Percentiles rank a stretch among this genome's conserved stretches.
phyloP scores from a whole-genome alignment of 2,329 filamentous ascomycete species.

The Clarireedia sp. region DNA sequence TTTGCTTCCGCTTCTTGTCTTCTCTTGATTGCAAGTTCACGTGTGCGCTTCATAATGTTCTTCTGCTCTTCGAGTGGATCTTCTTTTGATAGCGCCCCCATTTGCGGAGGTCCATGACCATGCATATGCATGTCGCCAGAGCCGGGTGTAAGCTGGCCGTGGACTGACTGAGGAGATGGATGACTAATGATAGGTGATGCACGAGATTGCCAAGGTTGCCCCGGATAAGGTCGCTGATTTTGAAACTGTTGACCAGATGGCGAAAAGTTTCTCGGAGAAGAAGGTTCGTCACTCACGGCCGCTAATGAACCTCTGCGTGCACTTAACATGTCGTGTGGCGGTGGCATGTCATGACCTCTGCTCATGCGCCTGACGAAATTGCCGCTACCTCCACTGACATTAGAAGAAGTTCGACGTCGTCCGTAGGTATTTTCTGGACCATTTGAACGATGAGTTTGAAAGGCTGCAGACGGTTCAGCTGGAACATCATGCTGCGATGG shows the following conservation, averaged over 20 bases:
- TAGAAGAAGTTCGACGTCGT: constrained; percentile 79
- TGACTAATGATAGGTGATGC: constrained; percentile 31
- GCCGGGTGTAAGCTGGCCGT: constrained; percentile 28
- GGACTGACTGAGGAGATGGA: constrained; percentile 26
- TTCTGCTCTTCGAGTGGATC: constrained; percentile 56
- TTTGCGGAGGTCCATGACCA: constrained; percentile 13
- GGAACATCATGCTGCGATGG: constrained; percentile 55
- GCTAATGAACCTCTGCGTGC: constrained; percentile 42
- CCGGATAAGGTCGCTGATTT: constrained; percentile 22
- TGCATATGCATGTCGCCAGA: constrained; percentile 29
- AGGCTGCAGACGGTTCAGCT: constrained; percentile 77
- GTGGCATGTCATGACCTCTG: constrained; percentile 27
- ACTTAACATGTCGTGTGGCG: constrained; percentile 32
- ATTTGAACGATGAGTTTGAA: constrained; percentile 67
- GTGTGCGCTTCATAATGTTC: constrained; percentile 65
- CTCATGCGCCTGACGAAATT: constrained; percentile 43
- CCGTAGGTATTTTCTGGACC: constrained; percentile 60
- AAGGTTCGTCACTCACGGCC: constrained; percentile 42
- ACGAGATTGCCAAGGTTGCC: constrained; percentile 34
- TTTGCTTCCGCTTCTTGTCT: constrained; percentile 59
- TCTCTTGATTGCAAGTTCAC: constrained; percentile 61
- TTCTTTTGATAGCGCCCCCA: constrained; percentile 32
- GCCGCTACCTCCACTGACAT: constrained; percentile 80
- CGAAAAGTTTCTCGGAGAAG: constrained; percentile 37
- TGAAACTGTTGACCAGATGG: constrained; percentile 24